phyloP scores from a whole-genome alignment of 805 yeast species.

The Pichia phayaonensis region DNA sequence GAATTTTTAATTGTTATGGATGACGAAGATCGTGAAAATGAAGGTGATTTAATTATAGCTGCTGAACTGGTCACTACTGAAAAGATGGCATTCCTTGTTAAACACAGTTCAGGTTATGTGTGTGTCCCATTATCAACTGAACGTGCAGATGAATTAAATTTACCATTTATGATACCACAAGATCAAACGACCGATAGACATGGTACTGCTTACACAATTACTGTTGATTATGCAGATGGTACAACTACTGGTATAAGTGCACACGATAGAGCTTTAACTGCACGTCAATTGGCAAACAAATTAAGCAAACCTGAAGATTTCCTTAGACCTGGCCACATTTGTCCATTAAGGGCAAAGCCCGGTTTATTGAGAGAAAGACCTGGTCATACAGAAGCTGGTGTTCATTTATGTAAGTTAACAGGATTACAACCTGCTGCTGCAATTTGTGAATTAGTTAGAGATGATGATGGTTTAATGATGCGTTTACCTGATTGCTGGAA shows the following conservation, averaged over 20 bases:
- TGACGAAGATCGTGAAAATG: slow-evolving; percentile 93
- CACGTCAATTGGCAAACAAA: slow-evolving; percentile 59
- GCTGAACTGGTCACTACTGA: slow-evolving; percentile 72
- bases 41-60: slow-evolving; percentile 94
- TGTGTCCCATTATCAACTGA: slow-evolving; percentile 81
- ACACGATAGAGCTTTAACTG: slow-evolving; percentile 84
- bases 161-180: slow-evolving; percentile 64
- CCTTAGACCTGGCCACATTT: slow-evolving; percentile 87
- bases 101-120: slow-evolving; percentile 82
- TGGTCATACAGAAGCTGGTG: slow-evolving; percentile 98
- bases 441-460: slow-evolving; percentile 89
- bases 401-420: slow-evolving; percentile 72
- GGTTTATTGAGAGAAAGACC: slow-evolving; percentile 76
- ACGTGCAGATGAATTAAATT: slow-evolving; percentile 70
- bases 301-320: slow-evolving; percentile 53
- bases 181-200: slow-evolving; percentile 65
- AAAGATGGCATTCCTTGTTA: slow-evolving; percentile 90
- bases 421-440: slow-evolving; percentile 82
- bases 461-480: slow-evolving; percentile 93
- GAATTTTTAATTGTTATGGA: slow-evolving; percentile 94
- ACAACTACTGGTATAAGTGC: slow-evolving; percentile 98
- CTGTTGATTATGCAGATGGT: slow-evolving; percentile 78
- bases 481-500: slow-evolving; percentile 76
- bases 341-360: slow-evolving; percentile 85
- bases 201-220: slow-evolving; percentile 94